Base-by-base conservation (phyloP, 2,329 filamentous ascomycete species). In the Sclerotiophoma versabilis region DNA sequence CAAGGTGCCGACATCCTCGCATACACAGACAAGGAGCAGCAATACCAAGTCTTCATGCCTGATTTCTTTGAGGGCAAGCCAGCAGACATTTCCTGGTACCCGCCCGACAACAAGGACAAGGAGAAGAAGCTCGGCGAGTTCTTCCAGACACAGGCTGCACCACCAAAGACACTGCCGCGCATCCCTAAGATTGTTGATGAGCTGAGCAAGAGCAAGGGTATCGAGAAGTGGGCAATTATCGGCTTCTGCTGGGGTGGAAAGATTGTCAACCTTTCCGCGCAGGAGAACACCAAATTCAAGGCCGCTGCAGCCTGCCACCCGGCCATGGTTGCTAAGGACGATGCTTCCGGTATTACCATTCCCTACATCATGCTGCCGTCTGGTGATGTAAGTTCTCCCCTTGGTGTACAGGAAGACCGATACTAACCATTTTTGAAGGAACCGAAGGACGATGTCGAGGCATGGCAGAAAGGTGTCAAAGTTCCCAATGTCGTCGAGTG, bases 41-140 rank as follows among this genome's bases (percentile, higher is more conserved):
- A 90, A 69, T 95, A 96, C 80, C 87, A 87, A 64, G 90, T 96
- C 63, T 92, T 93, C 77, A 93, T 97, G 60, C 93, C 93, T 23
- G 93, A 97, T 78, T 93, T 91, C 83, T 96, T 96, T 80, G 84
- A 90, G 56, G 92, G 91, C 72, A 82, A 84, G 62, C 89, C 91
- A 29, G 85, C 81, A 56, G 82, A 84, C 62, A 84, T 87, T 64
- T 78, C 77, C 45, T 86, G 83, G 82, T 86, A 84, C 70, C 84
- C 84, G 0, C 84, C 84, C 14, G 78, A 84, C 68, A 86, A 77
- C 57, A 77, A 85, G 33, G 85, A 87, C 54, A 84, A 87, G 74
- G 80, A 80, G 60, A 66, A 83, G 74, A 85, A 85, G 69, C 77
- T 87, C 12, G 81, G 82, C 56, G 73, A 83, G 54, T 87, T 85